These are phyloP conservation scores for Rhynchospora tenuis DNA, from an alignment of 176 grass and related monocot genomes.

Conservation along the genomic window DNA sequence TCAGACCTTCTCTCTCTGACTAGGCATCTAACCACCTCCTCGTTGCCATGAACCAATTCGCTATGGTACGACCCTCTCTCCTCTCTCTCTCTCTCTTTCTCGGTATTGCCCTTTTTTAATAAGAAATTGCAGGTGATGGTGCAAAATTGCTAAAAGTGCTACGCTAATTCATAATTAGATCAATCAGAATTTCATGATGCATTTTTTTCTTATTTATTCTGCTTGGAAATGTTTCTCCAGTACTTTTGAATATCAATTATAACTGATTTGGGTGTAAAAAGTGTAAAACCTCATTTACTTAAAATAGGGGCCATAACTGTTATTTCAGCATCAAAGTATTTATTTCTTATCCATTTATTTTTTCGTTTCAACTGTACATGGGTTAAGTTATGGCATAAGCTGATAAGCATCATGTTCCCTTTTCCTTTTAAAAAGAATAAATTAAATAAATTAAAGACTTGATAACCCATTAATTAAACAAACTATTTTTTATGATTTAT, in stretches of 20 bases:
- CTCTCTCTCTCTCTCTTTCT: neutral
- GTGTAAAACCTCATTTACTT: neutral
- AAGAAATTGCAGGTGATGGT: neutral
- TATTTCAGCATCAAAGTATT: neutral
- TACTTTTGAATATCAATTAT: neutral
- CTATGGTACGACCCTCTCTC: constrained; percentile 42
- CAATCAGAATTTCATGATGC: neutral
- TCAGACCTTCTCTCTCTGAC: neutral
- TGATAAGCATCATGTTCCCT: neutral
- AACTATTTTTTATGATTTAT: neutral
- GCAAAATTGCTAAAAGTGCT: neutral
- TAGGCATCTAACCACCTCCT: neutral
- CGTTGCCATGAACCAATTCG: constrained; percentile 53
- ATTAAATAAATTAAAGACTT: neutral
- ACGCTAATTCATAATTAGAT: neutral
- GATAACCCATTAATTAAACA: neutral
- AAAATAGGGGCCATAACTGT: neutral
- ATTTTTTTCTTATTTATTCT: neutral
- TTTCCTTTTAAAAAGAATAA: neutral
- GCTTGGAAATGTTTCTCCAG: neutral
- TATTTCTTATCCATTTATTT: neutral
- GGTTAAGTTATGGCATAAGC: neutral
- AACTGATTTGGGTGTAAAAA: neutral
- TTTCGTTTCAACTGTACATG: neutral
- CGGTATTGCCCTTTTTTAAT: neutral